Evolutionary conservation across 176 grass and related monocot species (phyloP).

Genomic region (Oryza glumipatula): DNA sequence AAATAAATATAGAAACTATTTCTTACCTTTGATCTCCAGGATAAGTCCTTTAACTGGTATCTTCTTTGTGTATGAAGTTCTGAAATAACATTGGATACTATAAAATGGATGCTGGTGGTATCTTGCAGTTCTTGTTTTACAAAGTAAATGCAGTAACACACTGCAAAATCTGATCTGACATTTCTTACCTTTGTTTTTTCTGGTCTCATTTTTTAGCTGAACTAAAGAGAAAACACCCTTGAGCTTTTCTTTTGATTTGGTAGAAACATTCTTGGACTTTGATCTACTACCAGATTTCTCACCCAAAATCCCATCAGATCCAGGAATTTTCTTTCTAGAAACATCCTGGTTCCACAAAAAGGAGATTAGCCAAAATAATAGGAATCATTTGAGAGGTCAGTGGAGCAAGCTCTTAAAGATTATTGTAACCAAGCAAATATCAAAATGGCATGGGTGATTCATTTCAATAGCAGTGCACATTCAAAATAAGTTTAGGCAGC

Average conservation of each 20-base stretch:
- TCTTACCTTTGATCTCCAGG: slow-evolving; percentile 30
- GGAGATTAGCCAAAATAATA: background rate
- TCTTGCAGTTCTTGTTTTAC: background rate
- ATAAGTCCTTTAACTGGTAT: slow-evolving; percentile 36
- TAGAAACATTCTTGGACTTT: slow-evolving; percentile 27
- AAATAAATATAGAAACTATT: background rate
- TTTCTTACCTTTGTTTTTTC: slow-evolving; percentile 23
- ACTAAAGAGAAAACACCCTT: slow-evolving; percentile 40
- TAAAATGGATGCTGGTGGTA: background rate
- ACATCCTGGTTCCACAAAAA: slow-evolving; percentile 41
- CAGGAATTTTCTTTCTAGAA: slow-evolving; percentile 39
- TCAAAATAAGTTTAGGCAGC: background rate
- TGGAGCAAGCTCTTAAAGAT: background rate
- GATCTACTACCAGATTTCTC: slow-evolving; percentile 30
- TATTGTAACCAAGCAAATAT: background rate
- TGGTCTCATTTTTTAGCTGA: slow-evolving; percentile 15
- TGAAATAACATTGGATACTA: slow-evolving; percentile 16
- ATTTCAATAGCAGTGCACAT: background rate
- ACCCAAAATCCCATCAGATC: background rate
- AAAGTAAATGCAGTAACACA: background rate
- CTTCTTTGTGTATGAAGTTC: slow-evolving; percentile 18
- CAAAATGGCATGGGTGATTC: background rate
- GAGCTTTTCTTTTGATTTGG: slow-evolving; percentile 46
- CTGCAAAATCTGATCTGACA: background rate
- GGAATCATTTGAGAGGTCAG: background rate